Evolutionary conservation across 2,329 filamentous ascomycete species (phyloP), one percentile per base, ranked within the genome.

Genomic region (Cladobotryum mycophilum): DNA sequence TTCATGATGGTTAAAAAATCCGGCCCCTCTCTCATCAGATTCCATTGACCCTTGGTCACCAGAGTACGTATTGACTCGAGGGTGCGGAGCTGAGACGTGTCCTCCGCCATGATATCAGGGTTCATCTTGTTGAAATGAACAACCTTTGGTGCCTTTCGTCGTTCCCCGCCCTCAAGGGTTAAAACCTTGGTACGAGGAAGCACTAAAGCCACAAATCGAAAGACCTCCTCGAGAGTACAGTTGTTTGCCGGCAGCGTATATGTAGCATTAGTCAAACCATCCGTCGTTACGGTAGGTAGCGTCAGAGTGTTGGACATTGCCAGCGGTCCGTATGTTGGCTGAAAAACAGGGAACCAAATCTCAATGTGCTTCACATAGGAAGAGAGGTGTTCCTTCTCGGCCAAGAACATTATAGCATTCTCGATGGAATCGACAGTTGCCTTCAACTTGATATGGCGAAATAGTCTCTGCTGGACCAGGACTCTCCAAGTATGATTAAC

Each of bases 271-370:
- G 76, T 76, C 50, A 80, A 67, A 30, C 78, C 77, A 53, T 80
- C 76, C 38, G 73, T 72, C 2, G 76, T 77, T n/a, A 80, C 73
- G 0, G 73, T 77, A 7, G 77, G 78, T 9, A 79, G 65, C 2
- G 72, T 66, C 46, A 74, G 67, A 1, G 69, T 71, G 38, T 71
- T 70, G 14, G 73, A 71, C 17, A 72, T 57, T 4, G 70, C 67
- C 38, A 70, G 60, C 5, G 74, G 68, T 9, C 71, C 68, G 51
- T 74, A 72, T 12, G 75, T 77, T 17, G 79, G 80, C 56, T 84
- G 78, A 59, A 86, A 89, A 38, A 89, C 85, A 3, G 86, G 86
- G 55, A 89, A 86, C 85, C 86, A 89, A 40, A 89, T 75, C 66
- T 89, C 86, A 53, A 89, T 78, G 60, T 89, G 86, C 56, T 82